Base-by-base conservation (phyloP, 768 basidiomycete genomes). In the Pleurotus giganteus region DNA sequence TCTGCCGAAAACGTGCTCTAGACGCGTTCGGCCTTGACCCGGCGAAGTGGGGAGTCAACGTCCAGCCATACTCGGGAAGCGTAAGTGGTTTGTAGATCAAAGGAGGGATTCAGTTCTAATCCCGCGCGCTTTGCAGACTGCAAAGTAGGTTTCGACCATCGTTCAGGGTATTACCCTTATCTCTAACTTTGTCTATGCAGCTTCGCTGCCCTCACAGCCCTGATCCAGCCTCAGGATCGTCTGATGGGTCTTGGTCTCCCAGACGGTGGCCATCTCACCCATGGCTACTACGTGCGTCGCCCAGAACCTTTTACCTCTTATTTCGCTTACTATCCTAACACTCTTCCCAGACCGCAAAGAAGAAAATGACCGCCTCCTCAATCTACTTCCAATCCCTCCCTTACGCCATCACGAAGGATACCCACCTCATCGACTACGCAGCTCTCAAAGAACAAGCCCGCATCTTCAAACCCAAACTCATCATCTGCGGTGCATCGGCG, bases 381-480 rank as follows among this genome's bases (percentile, higher is more conserved):
- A 98, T 99, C 76, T 98, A 98, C 80, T 99, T 98, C 89, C 95
- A 98, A 70, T 97, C 97, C 32, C 80, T 97, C 67, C 96, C 97
- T 43, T 99, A 98, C 64, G 85, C 81, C 45, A 86, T 95, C 56
- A 82, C 87, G 65, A 86, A 89, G 45, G 73, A 84, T 41, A 90
- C 88, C 53, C 88, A 97, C 68, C 80, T 96, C 61, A 84, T 99
- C 62, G 95, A 98, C 77, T 98, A 98, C 72, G 76, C 74, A 31
- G 78, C 72, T 24, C 83, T 99, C 64, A 82, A 84, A 49, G 77
- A 82, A 58, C 93, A 96, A 69, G 95, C 95, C 47, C 88, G 89
- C 66, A 82, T 96, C 64, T 99, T 92, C 86, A 98, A 98, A 69
- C 97, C 97, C 54, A 83, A 87, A 62, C 80, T 98, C 58, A 77